Conservation (phyloP, 306 rosid genomes). For the Sesbania bispinosa region DNA sequence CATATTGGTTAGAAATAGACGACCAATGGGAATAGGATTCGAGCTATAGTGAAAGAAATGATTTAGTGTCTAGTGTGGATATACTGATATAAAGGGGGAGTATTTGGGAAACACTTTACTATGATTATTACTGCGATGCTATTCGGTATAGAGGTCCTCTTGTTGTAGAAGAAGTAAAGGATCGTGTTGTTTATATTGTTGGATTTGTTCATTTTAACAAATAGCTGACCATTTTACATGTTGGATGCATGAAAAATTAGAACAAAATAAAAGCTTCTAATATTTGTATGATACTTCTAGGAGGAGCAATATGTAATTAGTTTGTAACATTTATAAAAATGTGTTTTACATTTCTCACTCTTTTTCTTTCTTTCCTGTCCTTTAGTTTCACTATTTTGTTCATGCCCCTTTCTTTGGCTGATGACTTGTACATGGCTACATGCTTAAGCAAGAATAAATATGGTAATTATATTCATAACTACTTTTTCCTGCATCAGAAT, state of each 20-base stretch:
- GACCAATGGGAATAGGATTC: neutral
- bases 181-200: neutral
- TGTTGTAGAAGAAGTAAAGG: neutral
- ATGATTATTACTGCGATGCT: neutral
- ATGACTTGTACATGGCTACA: neutral
- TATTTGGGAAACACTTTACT: neutral
- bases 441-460: neutral
- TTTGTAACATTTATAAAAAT: neutral
- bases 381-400: constrained; percentile 6
- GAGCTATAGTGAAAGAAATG: neutral
- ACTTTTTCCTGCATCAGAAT: constrained; percentile 48
- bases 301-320: neutral
- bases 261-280: neutral
- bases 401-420: neutral
- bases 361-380: neutral
- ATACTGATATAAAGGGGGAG: neutral
- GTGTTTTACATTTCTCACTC: neutral
- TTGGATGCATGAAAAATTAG: neutral
- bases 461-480: constrained; percentile 12
- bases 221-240: neutral
- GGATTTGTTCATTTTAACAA: neutral
- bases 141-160: neutral
- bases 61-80: neutral
- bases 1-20: neutral
- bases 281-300: neutral